Evolutionary conservation across 345 rosid genomes (phyloP), one percentile per base, ranked within the genome.

Genomic region (Pistacia integerrima): DNA sequence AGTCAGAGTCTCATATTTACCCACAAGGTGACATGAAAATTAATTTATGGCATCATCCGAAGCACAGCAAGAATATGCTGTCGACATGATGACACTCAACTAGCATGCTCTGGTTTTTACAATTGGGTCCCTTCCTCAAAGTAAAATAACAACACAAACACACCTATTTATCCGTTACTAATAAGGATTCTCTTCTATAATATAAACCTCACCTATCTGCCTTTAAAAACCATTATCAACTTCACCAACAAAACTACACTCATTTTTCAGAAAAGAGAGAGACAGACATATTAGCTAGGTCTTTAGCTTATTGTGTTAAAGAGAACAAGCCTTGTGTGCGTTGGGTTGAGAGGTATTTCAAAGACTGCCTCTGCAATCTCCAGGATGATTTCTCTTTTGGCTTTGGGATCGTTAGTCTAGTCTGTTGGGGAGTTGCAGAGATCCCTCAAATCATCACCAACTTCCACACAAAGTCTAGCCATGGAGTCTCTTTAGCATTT

Each of bases 371-470:
- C 1, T 95, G 99, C 84, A 88, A 87, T 80, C 36, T 80, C 35
- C 88, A 76, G 60, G 99, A 95, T 65, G 99, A 88, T 9, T 64
- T 91, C 18, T 93, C 98, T 0, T 95, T 95, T 69, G 84, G 70
- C 2, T 93, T 93, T 38, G 99, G 98, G 5, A 63, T 95, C 10
- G 59, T 54, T 8, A 92, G 99, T 76, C 69, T 95, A 2, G 76
- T 92, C 11, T 88, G 93, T 46, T 95, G 99, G 99, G 94, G 90
- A 11, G 92, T 93, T 35, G 99, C 98, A 1, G 99, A 95, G 79
- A 80, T 95, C 78, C 99, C 98, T 48, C 99, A 95, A 78, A 91
- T 95, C 87, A 78, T 95, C 80, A 95, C 97, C 80, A 95, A 95
- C 85, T 95, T 93, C 83, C 89, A 80, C 70, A 78, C 97, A 70